A percentile compares a stretch with the other conserved stretches of the same genome.
Evolutionary conservation across 192 early-diverging fungal species (phyloP).

Genomic region (Coemansia sp.): DNA sequence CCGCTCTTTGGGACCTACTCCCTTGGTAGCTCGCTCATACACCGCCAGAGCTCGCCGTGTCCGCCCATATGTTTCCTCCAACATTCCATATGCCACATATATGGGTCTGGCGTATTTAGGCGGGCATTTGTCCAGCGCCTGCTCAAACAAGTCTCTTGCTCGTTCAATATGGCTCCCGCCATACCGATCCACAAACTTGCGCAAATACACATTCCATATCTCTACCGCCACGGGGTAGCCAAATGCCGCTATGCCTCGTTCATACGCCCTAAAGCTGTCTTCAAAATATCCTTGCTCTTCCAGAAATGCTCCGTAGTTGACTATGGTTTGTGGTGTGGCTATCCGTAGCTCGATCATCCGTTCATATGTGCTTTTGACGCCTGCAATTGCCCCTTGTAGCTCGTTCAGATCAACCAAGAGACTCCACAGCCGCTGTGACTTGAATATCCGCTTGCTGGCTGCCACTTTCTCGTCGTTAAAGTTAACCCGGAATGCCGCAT

Average conservation of each 20-base stretch:
- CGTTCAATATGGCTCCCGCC: conserved; percentile 86
- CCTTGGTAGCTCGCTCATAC: conserved; percentile 86
- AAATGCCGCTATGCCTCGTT: conserved; percentile 94
- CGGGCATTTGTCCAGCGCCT: conserved; percentile 83
- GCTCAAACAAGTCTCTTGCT: conserved; percentile 91
- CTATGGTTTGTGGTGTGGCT: conserved; percentile 92
- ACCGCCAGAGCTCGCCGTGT: conserved; percentile 90
- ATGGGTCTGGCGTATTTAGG: conserved; percentile 80
- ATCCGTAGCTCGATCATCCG: conserved; percentile 89
- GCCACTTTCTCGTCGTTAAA: conserved; percentile 80
- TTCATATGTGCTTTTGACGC: conserved; percentile 83
- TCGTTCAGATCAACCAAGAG: conserved; percentile 95
- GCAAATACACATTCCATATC: conserved; percentile 94
- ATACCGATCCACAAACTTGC: conserved; percentile 81
- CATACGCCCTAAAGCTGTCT: conserved; percentile 93
- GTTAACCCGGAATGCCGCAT: conserved; percentile 39
- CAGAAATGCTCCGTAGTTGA: conserved; percentile 89
- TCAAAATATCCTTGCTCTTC: conserved; percentile 90
- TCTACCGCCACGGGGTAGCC: conserved; percentile 96
- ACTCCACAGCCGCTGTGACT: conserved; percentile 85
- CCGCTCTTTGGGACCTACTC: conserved; percentile 67
- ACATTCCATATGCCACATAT: conserved; percentile 84
- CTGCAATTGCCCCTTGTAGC: conserved; percentile 76
- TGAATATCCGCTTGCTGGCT: conserved; percentile 79
- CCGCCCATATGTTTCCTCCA: conserved; percentile 91